Percentiles rank a stretch among this genome's conserved stretches.
Conservation (phyloP, 495 filamentous ascomycete species). For the Penicillium atrosanguineum region DNA sequence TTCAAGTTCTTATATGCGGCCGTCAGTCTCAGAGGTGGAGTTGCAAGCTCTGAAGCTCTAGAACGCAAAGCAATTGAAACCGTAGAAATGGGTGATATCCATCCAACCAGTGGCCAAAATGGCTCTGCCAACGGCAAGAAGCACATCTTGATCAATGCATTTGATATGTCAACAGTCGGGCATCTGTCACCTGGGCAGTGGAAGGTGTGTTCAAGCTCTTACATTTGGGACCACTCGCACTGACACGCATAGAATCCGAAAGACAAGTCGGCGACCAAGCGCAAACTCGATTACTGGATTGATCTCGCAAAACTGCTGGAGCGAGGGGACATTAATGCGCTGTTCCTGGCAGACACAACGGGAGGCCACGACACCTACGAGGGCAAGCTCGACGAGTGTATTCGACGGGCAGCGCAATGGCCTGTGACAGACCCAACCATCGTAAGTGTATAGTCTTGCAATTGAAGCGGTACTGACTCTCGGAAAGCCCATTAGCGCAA, state of each 20-base stretch:
- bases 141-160: constrained; percentile 63
- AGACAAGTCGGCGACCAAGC: constrained; percentile 56
- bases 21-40: too few species aligned
- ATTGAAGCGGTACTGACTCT: constrained; percentile 4
- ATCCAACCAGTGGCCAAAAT: constrained; percentile 3
- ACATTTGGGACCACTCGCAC: background rate
- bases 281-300: constrained; percentile 57
- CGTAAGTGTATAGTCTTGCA: constrained; percentile 31
- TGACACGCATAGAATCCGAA: constrained; percentile 43
- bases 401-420: constrained; percentile 54
- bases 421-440: constrained; percentile 55
- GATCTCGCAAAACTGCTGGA: constrained; percentile 60
- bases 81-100: constrained; percentile 20
- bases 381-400: constrained; percentile 51
- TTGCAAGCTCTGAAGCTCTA: too few species aligned
- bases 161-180: constrained; percentile 60
- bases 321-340: constrained; percentile 54
- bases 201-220: constrained; percentile 40
- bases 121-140: constrained; percentile 42
- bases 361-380: constrained; percentile 59
- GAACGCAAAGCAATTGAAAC: too few species aligned
- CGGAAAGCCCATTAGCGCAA: constrained; percentile 41
- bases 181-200: constrained; percentile 65
- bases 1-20: too few species aligned
- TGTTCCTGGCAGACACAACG: constrained; percentile 63